These are phyloP conservation scores for Irineochytrium annulatum DNA, from an alignment of 192 early-diverging fungal genomes.

Conservation along the genomic window DNA sequence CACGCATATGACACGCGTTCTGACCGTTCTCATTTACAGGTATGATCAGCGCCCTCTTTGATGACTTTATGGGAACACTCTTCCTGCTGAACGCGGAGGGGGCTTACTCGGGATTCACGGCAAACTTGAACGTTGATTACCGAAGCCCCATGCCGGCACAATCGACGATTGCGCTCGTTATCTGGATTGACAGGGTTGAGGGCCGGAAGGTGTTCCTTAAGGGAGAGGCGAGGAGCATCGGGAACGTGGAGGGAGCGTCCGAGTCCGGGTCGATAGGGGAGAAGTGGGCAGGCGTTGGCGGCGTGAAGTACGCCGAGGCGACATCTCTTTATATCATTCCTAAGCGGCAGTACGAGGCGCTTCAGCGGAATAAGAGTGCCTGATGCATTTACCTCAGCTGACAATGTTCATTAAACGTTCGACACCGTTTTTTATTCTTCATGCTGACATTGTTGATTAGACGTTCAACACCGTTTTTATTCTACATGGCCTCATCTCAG, in stretches of 20 bases:
- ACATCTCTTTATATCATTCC: slow-evolving; percentile 15
- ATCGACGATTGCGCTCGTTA: slow-evolving; percentile 6
- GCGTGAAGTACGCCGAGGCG: slow-evolving; percentile 14
- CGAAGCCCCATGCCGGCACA: slow-evolving; percentile 9
- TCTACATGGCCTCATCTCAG: too few relatives aligned
- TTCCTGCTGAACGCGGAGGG: slow-evolving; percentile 6
- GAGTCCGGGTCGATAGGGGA: neutral
- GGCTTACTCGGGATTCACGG: slow-evolving; percentile 13
- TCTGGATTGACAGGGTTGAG: slow-evolving; percentile 17
- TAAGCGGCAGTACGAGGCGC: neutral
- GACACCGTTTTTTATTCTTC: too few relatives aligned
- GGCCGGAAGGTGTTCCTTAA: slow-evolving; percentile 21
- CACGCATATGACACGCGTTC: neutral
- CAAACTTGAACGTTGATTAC: slow-evolving; percentile 23
- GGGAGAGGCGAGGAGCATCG: slow-evolving; percentile 4
- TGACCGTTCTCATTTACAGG: slow-evolving; percentile 2
- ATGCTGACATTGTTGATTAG: too few relatives aligned
- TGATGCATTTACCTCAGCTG: too few relatives aligned
- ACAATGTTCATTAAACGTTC: too few relatives aligned
- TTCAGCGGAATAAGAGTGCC: too few relatives aligned
- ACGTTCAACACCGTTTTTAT: too few relatives aligned
- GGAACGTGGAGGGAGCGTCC: neutral
- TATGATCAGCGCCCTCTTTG: slow-evolving; percentile 19
- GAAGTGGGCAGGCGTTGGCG: neutral
- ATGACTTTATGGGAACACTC: slow-evolving; percentile 19